These are phyloP conservation scores for Cytospora schulzeri DNA, from an alignment of 2,329 filamentous ascomycete species.

Conservation along the genomic window DNA sequence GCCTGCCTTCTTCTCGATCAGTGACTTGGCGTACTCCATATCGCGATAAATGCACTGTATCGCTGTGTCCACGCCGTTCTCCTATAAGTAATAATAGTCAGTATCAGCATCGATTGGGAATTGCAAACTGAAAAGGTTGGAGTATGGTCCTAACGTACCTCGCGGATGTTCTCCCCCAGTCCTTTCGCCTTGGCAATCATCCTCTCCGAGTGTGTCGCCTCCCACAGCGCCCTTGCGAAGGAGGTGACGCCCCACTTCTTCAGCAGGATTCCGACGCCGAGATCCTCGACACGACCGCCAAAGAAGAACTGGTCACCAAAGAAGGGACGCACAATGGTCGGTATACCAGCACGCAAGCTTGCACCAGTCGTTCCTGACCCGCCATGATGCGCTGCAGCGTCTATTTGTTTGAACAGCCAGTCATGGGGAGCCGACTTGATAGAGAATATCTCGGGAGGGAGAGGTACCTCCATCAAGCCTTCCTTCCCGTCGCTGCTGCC, in stretches of 20 bases:
- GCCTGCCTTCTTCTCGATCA: conserved; percentile 69
- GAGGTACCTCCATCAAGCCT: conserved; percentile 60
- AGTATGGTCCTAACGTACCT: conserved; percentile 54
- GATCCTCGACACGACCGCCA: conserved; percentile 82
- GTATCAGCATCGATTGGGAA: neutral
- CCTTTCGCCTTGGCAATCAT: conserved; percentile 87
- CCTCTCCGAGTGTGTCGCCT: conserved; percentile 83
- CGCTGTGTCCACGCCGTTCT: conserved; percentile 85
- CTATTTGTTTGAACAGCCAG: conserved; percentile 93
- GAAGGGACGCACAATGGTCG: conserved; percentile 94
- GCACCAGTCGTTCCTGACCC: conserved; percentile 94
- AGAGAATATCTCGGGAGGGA: conserved; percentile 80
- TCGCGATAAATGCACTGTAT: conserved; percentile 94
- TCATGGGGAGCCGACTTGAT: conserved; percentile 94
- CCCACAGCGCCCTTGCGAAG: conserved; percentile 86
- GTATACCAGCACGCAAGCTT: conserved; percentile 84
- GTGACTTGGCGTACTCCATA: conserved; percentile 84
- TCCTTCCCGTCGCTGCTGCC: conserved; percentile 45
- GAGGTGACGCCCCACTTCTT: conserved; percentile 86
- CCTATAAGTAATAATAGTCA: conserved; percentile 54
- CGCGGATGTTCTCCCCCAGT: conserved; percentile 84
- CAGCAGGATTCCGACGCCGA: conserved; percentile 88
- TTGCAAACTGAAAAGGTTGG: neutral
- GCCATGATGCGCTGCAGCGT: conserved; percentile 92
- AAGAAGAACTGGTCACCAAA: conserved; percentile 99